A percentile compares a stretch with the other conserved stretches of the same genome.
Evolutionary conservation across 495 filamentous ascomycete genomes (phyloP).

Genomic region (Hypoxylon perforatum): DNA sequence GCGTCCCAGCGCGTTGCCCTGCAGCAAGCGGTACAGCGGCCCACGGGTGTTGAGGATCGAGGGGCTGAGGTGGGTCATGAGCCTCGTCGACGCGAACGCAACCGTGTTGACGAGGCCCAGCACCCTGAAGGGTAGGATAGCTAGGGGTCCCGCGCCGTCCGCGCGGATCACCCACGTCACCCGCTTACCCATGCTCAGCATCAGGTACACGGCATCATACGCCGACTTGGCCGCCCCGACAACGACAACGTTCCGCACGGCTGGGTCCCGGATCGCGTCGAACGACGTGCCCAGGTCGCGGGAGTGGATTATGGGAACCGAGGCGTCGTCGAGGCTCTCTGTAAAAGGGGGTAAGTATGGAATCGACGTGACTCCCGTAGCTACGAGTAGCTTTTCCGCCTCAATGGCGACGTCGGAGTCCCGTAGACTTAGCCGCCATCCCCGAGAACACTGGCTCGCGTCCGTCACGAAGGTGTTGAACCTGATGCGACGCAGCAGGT

Average conservation of each 20-base stretch:
- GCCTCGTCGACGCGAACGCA: slow-evolving; percentile 27
- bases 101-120: slow-evolving; percentile 41
- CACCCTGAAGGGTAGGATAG: slow-evolving; percentile 43
- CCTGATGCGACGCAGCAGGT: slow-evolving; percentile 45
- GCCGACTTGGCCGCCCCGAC: slow-evolving; percentile 78
- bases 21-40: slow-evolving; percentile 35
- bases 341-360: slow-evolving; percentile 64
- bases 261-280: slow-evolving; percentile 32
- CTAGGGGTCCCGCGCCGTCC: slow-evolving; percentile 72
- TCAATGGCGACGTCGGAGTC: slow-evolving; percentile 16
- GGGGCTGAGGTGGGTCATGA: slow-evolving; percentile 37
- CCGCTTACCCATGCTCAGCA: slow-evolving; percentile 66
- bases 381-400: slow-evolving; percentile 70
- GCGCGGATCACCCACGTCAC: slow-evolving; percentile 80
- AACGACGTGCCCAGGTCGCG: slow-evolving; percentile 57
- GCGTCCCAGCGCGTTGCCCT: slow-evolving; percentile 27
- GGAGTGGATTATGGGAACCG: slow-evolving; percentile 70
- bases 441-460: background rate
- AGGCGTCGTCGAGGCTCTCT: slow-evolving; percentile 61
- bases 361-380: slow-evolving; percentile 75
- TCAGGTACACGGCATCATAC: slow-evolving; percentile 76
- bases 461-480: slow-evolving; percentile 41
- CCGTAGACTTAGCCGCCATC: slow-evolving; percentile 14
- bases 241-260: slow-evolving; percentile 58
- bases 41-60: slow-evolving; percentile 46